These are phyloP conservation scores for Colletotrichum tofieldiae DNA, from an alignment of 2,329 filamentous ascomycete genomes.

Conservation along the genomic window DNA sequence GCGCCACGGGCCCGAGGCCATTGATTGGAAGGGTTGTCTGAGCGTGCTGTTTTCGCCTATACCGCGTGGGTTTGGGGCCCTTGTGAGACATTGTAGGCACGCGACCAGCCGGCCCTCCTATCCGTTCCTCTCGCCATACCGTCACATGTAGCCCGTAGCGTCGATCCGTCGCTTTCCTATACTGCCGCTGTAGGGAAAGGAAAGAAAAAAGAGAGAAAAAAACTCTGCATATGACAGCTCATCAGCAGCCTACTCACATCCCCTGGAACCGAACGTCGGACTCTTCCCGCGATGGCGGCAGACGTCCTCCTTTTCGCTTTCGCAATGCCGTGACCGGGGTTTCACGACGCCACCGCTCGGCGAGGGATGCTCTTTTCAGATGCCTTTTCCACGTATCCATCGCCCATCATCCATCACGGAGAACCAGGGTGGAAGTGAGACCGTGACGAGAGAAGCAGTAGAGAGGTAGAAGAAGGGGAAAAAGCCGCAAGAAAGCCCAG, in stretches of 20 bases:
- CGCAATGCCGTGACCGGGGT: background rate
- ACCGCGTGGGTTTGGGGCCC: slow-evolving; percentile 3
- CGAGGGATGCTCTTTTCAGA: slow-evolving; percentile 4
- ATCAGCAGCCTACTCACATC: background rate
- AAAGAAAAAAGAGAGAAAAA: background rate
- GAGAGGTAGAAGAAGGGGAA: background rate
- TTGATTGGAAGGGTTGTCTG: slow-evolving; percentile 4
- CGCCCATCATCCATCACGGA: slow-evolving; percentile 2
- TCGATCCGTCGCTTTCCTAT: slow-evolving; percentile 12
- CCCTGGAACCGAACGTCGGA: background rate
- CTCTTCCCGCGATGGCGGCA: background rate
- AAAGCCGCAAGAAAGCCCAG: slow-evolving; percentile 48
- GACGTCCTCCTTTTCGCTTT: background rate
- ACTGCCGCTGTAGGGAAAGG: background rate
- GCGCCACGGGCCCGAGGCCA: background rate
- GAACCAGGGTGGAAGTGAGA: background rate
- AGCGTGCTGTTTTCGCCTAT: slow-evolving; percentile 9
- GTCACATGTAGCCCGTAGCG: slow-evolving; percentile 28
- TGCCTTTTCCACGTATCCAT: background rate
- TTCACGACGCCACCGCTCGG: slow-evolving; percentile 28
- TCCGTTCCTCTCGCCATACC: slow-evolving; percentile 31
- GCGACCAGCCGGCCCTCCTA: slow-evolving; percentile 25
- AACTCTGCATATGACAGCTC: slow-evolving; percentile 7
- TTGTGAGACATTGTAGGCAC: slow-evolving; percentile 40
- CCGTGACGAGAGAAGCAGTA: background rate